Percentiles rank a stretch among this genome's conserved stretches.
These are phyloP conservation scores for Linum tenue DNA, from an alignment of 345 rosid genomes.

Conservation along the genomic window DNA sequence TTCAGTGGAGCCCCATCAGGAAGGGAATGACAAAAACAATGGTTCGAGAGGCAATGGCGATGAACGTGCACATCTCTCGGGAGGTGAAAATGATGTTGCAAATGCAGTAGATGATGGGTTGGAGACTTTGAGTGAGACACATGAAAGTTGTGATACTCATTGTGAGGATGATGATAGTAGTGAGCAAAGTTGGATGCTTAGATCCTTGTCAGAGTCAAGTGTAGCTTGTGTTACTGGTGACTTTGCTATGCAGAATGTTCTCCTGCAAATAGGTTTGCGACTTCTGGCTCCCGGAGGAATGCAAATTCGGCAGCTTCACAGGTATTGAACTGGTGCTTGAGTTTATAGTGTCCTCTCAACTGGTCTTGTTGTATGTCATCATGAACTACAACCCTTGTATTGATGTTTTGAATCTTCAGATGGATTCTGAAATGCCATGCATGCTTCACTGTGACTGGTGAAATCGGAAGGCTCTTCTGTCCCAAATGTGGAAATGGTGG, in stretches of 20 bases:
- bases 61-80: slow-evolving; percentile 18
- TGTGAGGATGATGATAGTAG: slow-evolving; percentile 59
- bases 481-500: slow-evolving; percentile 97
- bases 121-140: slow-evolving; percentile 47
- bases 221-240: slow-evolving; percentile 91
- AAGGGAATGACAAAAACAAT: slow-evolving; percentile 19
- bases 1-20: slow-evolving; percentile 32
- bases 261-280: slow-evolving; percentile 92
- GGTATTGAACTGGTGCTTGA: slow-evolving; percentile 31
- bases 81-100: slow-evolving; percentile 19
- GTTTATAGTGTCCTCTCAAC: neutral
- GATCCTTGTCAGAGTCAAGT: slow-evolving; percentile 86
- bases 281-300: slow-evolving; percentile 81
- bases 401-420: slow-evolving; percentile 29
- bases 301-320: slow-evolving; percentile 84
- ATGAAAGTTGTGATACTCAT: slow-evolving; percentile 44
- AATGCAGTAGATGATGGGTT: slow-evolving; percentile 29
- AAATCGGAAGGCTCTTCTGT: slow-evolving; percentile 74
- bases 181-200: slow-evolving; percentile 78
- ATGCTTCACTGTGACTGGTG: slow-evolving; percentile 79
- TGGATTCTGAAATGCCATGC: slow-evolving; percentile 97
- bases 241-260: slow-evolving; percentile 94
- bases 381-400: neutral
- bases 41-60: slow-evolving; percentile 16
- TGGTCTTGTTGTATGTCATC: neutral